Base-by-base conservation (phyloP, 192 early-diverging fungal species). In the Geranomyces variabilis region DNA sequence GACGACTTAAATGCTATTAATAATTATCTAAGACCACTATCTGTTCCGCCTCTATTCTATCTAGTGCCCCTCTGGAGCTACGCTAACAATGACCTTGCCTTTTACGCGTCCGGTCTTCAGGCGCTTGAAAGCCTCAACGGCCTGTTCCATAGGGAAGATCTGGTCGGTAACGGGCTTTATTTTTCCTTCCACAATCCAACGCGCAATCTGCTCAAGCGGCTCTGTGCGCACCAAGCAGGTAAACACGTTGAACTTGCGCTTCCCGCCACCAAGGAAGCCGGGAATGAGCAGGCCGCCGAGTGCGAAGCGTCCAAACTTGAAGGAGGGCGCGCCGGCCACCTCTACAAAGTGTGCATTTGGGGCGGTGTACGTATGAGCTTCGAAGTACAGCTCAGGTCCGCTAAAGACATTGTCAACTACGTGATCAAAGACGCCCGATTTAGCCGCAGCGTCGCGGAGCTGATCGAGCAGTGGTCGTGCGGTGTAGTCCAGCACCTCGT, bases 401-500 rank as follows among this genome's bases (percentile, higher is more conserved):
- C 33, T 24, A 19, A 36, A 22, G 63, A 65, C 63, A 21, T 22
- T 65, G 44, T 65, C 63, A n/a, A 65, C n/a, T 29, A 65, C 21
- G 44, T 26, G 22, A 29, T 64, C 61, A 22, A 21, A 45, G 36
- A 41, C 36, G 36, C 36, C 36, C 10, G 36, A 41, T 10, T 4
- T 26, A 5, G 30, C 31, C 10, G 30, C 66, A 1, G 22, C 59
- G 19, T 53, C 51, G 6, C 26, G 19, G 21, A 53, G 26, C 51
- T 19, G 41, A 0, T 63, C 65, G 26, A 74, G 59, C 12, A 76
- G 66, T 51, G 79, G 71, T 22, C 67, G 64, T 12, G 49, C 67
- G 26, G 67, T 87, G 67, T 89, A 90, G 55, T 90, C 88, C 21
- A 89, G 60, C 0, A 83, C 75, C 30, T 78, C 56, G 60, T 90